Percentiles rank a stretch among this genome's conserved stretches.
Conservation (phyloP, 306 rosid species). For the Trifolium pratense region DNA sequence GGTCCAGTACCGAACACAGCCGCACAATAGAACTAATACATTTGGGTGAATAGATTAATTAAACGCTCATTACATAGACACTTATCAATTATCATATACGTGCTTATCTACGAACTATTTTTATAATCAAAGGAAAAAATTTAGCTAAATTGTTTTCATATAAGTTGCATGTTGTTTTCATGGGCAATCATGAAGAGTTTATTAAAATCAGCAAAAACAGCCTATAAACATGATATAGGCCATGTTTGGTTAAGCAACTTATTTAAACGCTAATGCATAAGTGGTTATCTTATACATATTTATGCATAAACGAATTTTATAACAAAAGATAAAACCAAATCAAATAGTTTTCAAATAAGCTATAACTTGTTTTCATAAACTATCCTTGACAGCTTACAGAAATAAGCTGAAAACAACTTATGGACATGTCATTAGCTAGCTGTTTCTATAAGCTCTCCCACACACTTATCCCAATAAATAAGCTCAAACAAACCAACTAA, state of each 20-base stretch:
- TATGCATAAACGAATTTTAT: not conserved
- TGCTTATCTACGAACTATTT: not conserved
- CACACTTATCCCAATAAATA: not conserved
- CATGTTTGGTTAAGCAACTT: not conserved
- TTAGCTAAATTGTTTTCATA: not conserved
- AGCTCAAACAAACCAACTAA: not conserved
- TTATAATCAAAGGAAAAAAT: not conserved
- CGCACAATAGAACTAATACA: not conserved
- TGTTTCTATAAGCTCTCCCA: not conserved
- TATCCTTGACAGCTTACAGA: not conserved
- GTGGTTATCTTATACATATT: not conserved
- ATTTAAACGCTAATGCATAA: not conserved
- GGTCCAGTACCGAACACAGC: not conserved
- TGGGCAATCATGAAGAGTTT: not conserved
- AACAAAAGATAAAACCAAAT: not conserved
- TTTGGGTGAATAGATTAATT: not conserved
- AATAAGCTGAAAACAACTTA: not conserved
- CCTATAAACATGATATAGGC: not conserved
- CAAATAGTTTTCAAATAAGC: not conserved
- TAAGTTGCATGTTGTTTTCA: not conserved
- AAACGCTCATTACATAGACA: not conserved
- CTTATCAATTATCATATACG: not conserved
- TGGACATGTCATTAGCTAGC: not conserved
- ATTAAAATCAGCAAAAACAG: slow-evolving; percentile 6
- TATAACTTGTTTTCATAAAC: not conserved